phyloP scores from a whole-genome alignment of 495 filamentous ascomycete species.

The Evernia prunastri region DNA sequence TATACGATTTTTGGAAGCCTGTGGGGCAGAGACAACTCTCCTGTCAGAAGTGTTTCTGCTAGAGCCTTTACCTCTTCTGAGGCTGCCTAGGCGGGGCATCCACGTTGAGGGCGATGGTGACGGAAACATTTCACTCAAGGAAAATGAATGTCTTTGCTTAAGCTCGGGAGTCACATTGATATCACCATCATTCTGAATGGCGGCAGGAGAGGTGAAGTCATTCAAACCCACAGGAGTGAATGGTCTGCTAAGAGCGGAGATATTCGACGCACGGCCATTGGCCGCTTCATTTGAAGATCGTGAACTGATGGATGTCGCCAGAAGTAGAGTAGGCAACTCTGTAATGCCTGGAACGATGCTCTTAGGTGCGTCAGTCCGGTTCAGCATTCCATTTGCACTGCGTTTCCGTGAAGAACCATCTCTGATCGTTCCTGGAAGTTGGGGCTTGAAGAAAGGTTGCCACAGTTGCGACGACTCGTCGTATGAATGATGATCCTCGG shows the following conservation, averaged over 20 bases:
- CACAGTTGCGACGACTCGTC: constrained; percentile 29
- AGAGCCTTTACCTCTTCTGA: constrained; percentile 19
- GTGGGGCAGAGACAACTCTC: constrained; percentile 27
- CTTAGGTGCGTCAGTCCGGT: constrained; percentile 27
- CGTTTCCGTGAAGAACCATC: constrained; percentile 31
- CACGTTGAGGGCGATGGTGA: constrained; percentile 30
- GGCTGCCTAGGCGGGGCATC: constrained; percentile 25
- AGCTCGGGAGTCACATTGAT: constrained; percentile 13
- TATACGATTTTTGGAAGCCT: constrained; percentile 8
- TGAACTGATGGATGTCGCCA: constrained; percentile 35
- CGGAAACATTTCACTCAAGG: constrained; percentile 32
- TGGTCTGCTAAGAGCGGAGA: constrained; percentile 23
- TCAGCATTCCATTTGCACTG: constrained; percentile 23
- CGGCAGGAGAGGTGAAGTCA: constrained; percentile 1
- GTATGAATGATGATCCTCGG: constrained; percentile 16
- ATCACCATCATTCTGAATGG: neutral
- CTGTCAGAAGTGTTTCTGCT: constrained; percentile 15
- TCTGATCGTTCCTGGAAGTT: constrained; percentile 33
- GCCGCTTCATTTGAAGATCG: constrained; percentile 18
- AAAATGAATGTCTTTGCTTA: constrained; percentile 32
- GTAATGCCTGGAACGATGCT: constrained; percentile 29
- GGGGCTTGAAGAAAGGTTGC: constrained; percentile 44
- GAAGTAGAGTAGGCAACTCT: constrained; percentile 37
- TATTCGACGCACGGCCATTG: constrained; percentile 13
- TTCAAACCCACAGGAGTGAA: constrained; percentile 22